Evolutionary conservation across 768 basidiomycete genomes (phyloP), one percentile per base, ranked within the genome.

Genomic region (Clathrus columnatus): DNA sequence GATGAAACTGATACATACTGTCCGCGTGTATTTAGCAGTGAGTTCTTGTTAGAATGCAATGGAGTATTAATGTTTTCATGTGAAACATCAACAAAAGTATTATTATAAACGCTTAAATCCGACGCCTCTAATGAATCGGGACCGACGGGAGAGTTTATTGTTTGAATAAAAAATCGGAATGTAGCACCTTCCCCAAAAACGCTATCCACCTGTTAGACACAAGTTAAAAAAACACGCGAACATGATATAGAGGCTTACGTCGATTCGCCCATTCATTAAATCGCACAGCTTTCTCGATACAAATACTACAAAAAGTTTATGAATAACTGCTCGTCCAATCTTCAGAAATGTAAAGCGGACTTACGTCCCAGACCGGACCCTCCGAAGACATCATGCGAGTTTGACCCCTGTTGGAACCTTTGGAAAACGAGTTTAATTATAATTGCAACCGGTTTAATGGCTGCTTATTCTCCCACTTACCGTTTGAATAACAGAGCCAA

Each of bases 81-180:
- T 18, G 46, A 4, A 20, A 23, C 16, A 16, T 44, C 53, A 14
- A 23, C 18, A 2, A 23, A 4, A 7, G 26, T 23, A 14, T 47
- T 28, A 14, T 23, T 47, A 7, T 47, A 28, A 14, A 23, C 16
- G n/a, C 20, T 30, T 55, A 20, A 36, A 20, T 36, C 21, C 48
- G 23, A 43, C n/a, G 30, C 30, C 23, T 48, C 51, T n/a, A 1
- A 26, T 18, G 30, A 18, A 46, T 48, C 29, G 16, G 54, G 54
- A n/a, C 44, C 54, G 23, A 51, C 50, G 11, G 58, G 56, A 17
- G 56, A 52, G 5, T 64, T 63, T 26, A 51, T 44, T 7, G 64
- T 63, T 21, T 61, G 43, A 29, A 74, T 65, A 61, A 65, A 73
- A 61, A 74, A 74, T 8, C 72, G 62, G 63, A 74, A 74, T 0